Conservation (phyloP, 352 stramenopile species). For the Globisporangium lucens region DNA sequence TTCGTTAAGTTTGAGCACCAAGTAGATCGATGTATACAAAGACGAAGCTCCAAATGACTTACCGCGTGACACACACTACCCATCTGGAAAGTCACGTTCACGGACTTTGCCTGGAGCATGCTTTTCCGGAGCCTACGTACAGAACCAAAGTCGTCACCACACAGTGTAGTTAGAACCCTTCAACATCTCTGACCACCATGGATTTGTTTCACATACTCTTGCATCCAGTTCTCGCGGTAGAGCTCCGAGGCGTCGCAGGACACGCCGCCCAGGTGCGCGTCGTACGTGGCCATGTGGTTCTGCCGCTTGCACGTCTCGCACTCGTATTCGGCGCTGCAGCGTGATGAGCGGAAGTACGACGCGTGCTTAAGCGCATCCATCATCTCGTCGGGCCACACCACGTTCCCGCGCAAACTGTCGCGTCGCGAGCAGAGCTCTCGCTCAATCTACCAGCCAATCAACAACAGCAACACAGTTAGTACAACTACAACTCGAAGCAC, state of each 20-base stretch:
- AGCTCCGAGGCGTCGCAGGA: conserved; percentile 59
- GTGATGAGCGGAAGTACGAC: conserved; percentile 35
- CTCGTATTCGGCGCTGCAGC: conserved; percentile 31
- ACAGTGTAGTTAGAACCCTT: too few species aligned
- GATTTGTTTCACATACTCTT: conserved; percentile 21
- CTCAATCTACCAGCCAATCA: conserved; percentile 48
- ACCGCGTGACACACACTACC: conserved; percentile 80
- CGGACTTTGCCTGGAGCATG: conserved; percentile 26
- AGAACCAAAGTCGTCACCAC: background rate
- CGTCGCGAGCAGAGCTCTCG: conserved; percentile 65
- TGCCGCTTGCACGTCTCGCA: conserved; percentile 76
- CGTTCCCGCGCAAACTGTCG: conserved; percentile 58
- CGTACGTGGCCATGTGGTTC: conserved; percentile 59
- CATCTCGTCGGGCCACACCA: conserved; percentile 71
- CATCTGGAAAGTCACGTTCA: conserved; percentile 53
- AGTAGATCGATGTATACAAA: background rate
- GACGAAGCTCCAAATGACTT: conserved; percentile 6
- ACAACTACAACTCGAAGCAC: background rate
- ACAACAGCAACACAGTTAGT: background rate
- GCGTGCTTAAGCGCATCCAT: conserved; percentile 47
- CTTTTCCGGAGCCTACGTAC: conserved; percentile 42
- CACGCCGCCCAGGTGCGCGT: conserved; percentile 56
- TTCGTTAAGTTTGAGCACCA: background rate
- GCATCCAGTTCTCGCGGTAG: conserved; percentile 69
- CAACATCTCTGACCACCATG: too few species aligned